phyloP scores from a whole-genome alignment of 2,329 filamentous ascomycete species.

The Hypoxylon sp. region DNA sequence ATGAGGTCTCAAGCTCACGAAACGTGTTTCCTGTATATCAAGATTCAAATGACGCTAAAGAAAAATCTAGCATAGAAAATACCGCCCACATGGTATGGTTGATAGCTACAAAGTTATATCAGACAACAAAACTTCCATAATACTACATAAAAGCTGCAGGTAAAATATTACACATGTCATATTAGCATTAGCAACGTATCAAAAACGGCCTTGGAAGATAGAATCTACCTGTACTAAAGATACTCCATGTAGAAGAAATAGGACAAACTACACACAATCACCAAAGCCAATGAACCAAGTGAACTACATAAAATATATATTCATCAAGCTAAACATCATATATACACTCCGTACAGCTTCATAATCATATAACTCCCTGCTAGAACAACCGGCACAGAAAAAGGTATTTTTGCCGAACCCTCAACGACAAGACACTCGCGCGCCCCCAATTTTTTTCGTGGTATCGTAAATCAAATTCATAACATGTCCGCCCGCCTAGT shows the following conservation, averaged over 20 bases:
- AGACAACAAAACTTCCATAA: neutral
- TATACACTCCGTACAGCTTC: slow-evolving; percentile 22
- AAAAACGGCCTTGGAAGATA: no score
- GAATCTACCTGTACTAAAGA: no score
- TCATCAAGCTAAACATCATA: slow-evolving; percentile 28
- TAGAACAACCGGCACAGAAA: slow-evolving; percentile 15
- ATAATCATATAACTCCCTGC: slow-evolving; percentile 24
- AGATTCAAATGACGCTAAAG: neutral
- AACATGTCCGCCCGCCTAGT: slow-evolving; percentile 11
- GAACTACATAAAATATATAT: slow-evolving; percentile 28
- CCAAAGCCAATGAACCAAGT: neutral
- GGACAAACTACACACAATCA: neutral
- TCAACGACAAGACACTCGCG: slow-evolving; percentile 16
- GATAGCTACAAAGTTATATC: neutral
- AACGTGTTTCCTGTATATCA: slow-evolving; percentile 31
- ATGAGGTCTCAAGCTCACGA: slow-evolving; percentile 22
- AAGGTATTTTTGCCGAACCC: slow-evolving; percentile 27
- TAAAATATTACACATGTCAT: neutral
- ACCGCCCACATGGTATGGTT: neutral
- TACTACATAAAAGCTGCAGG: neutral
- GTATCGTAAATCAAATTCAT: slow-evolving; percentile 39
- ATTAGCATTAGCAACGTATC: no score
- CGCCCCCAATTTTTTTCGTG: slow-evolving; percentile 29
- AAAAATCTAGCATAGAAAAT: neutral
- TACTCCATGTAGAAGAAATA: neutral